Base-by-base conservation (phyloP, 139 green algal species). In the Coccomyxa sp. region DNA sequence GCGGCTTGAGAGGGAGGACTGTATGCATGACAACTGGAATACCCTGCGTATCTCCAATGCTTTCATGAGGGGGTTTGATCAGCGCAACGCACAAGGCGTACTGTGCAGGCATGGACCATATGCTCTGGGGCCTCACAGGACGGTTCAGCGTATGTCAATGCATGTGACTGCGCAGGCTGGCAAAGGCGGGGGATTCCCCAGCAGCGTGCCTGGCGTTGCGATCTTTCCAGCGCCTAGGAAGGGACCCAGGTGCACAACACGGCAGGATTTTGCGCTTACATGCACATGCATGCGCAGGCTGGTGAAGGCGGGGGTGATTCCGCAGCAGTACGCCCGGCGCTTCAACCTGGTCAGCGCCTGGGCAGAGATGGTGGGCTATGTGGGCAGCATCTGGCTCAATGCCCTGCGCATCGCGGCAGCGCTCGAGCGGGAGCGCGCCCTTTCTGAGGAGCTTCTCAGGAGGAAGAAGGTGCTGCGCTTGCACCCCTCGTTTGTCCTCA, bases 331-430 rank as follows among this genome's bases (percentile, higher is more conserved):
- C 16, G 86, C 88, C 68, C 74, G 76, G 34, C 71, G 79, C 27
- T 55, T 97, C 6, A 76, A 64, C 10, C 76, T 78, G 29, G 78
- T 89, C 14, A 92, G 84, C 70, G 90, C 90, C 3, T 89, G 82
- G 70, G 88, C 87, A 0, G 93, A 97, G 86, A 58, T 93, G 12
- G 6, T 94, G 0, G 90, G 93, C 8, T 97, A 97, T 54, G 54
- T 80, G 6, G 93, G 82, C 74, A 92, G 80, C 88, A 87, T 96
- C 35, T 82, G 81, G 16, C 79, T 96, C 27, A 86, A 79, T 22
- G 18, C 78, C 37, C 64, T 90, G 39, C 82, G 84, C 73, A 87
- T 90, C 40, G 24, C 31, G 3, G 70, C 81, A 40, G 37, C 79
- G 36, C n/a, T 86, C 9, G 74, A 88, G 68, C 73, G 88, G 36